Evolutionary conservation across 208 protist species (phyloP), one percentile per base, ranked within the genome.

Genomic region (Leishmania mexicana): DNA sequence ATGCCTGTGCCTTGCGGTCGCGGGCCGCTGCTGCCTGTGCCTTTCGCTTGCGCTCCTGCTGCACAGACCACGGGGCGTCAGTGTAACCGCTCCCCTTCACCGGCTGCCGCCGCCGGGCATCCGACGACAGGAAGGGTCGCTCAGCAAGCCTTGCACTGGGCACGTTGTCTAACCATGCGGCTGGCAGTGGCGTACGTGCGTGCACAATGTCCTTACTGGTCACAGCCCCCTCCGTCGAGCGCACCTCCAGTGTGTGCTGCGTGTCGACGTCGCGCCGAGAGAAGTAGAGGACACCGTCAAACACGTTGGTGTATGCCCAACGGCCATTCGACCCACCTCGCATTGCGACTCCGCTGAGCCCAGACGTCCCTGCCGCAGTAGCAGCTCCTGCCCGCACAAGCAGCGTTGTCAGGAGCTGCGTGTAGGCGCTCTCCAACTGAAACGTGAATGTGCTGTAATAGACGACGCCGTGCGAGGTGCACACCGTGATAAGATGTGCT

Each of bases 31-130:
- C 79, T 4, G 45, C 79, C 62, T 74, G 40, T 31, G 53, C 78
- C 70, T 77, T 84, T 3, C 42, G 75, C 35, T 70, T 81, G 42
- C 80, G 79, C 65, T 85, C 64, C 71, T 90, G 90, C 83, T 92
- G 89, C 62, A 94, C 88, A 17, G 89, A 93, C 93, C 93, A 95
- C 65, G 91, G 93, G 21, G 86, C 90, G n/a, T 88, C 81, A 35
- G 49, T 60, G 85, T 96, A 95, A 31, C 90, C 88, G 77, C 91
- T 95, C 79, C 89, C 91, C 51, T 85, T 91, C 28, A 88, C 83
- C 0, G 85, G 82, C 24, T 49, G 40, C 58, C 64, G 72, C 24
- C 2, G 42, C n/a, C 40, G 40, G 47, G 31, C 45, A 17, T 45
- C 24, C 1, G 70, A n/a, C 24, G 45, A 35, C 24, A 54, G 19